These are phyloP conservation scores for Lumnitzera racemosa DNA, from an alignment of 345 rosid genomes.

Conservation along the genomic window DNA sequence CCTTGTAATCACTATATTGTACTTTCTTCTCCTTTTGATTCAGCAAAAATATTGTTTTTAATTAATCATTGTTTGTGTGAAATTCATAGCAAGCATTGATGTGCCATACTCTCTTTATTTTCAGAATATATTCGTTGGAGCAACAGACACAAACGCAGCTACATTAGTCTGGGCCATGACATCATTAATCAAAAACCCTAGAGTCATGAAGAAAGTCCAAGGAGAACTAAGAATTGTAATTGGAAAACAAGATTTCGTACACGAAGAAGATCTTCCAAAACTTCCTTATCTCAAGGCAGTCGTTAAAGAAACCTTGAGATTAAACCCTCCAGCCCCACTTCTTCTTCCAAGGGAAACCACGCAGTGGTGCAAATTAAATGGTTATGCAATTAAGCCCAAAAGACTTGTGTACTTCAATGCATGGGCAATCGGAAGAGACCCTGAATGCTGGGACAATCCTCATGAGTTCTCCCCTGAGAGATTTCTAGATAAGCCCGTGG, in stretches of 20 bases:
- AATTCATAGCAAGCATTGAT: background rate
- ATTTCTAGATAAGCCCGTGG: constrained; percentile 12
- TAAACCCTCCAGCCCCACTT: constrained; percentile 22
- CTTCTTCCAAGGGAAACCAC: constrained; percentile 24
- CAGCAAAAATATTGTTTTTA: background rate
- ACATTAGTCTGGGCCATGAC: constrained; percentile 44
- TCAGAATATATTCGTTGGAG: constrained; percentile 33
- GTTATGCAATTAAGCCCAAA: constrained; percentile 23
- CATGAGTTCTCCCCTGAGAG: constrained; percentile 18
- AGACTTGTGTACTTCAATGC: constrained; percentile 22
- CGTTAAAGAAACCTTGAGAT: constrained; percentile 32
- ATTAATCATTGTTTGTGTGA: too few relatives aligned
- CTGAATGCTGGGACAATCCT: constrained; percentile 23
- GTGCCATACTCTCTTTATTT: background rate
- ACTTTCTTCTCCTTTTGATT: too few relatives aligned
- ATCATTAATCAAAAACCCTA: constrained; percentile 20
- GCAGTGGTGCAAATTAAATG: constrained; percentile 12
- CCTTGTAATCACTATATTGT: too few relatives aligned
- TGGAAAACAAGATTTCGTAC: constrained; percentile 22
- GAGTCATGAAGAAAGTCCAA: constrained; percentile 32
- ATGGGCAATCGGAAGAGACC: constrained; percentile 34
- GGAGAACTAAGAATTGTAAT: constrained; percentile 18
- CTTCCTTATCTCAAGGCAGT: constrained; percentile 35
- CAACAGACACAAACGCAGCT: constrained; percentile 31
- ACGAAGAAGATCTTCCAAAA: constrained; percentile 21